Evolutionary conservation across 2,329 filamentous ascomycete species (phyloP), one percentile per base, ranked within the genome.

Genomic region (Tolypocladium capitatum): DNA sequence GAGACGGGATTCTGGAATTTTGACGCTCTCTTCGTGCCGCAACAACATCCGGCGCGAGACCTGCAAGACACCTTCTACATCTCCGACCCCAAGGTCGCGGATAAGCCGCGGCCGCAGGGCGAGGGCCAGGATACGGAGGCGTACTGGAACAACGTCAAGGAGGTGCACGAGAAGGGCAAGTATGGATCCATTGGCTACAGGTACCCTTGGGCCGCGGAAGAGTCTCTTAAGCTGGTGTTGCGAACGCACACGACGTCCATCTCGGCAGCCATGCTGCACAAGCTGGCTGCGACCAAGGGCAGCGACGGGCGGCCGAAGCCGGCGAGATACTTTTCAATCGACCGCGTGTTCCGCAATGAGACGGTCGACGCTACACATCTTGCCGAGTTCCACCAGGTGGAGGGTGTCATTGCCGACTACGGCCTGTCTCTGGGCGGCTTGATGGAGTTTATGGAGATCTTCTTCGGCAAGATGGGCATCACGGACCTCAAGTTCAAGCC

Each of bases 1-100:
- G 92, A 98, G 70, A 91, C 90, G 13, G 90, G 91, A 43, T 96
- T 97, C 81, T 98, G 92, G 61, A 97, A 97, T 69, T 97, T 97
- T 67, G 91, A 97, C 62, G 82, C 90, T 24, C 86, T 98, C 53
- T 96, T 91, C 67, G 91, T 97, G 46, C 91, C 91, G 30, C 92
- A 65, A 70, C 92, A 98, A 75, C 92, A 98, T 67, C 92, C 92
- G 46, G 92, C 92, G 50, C 87, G 92, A 63, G 92, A 98, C 65
- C 76, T 96, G 56, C 92, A 98, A 74, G 92, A 98, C 62, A 97
- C 92, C 48, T 97, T 97, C 74, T 98, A 96, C 73, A 91, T 97
- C 60, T 89, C 89, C 36, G 90, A 98, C 61, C 92, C 92, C 42
- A 74, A 80, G 51, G 69, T 68, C 49, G 90, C 88, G 34, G 89